phyloP scores from a whole-genome alignment of 2,329 filamentous ascomycete species.

The Taxawa tesnikishii region DNA sequence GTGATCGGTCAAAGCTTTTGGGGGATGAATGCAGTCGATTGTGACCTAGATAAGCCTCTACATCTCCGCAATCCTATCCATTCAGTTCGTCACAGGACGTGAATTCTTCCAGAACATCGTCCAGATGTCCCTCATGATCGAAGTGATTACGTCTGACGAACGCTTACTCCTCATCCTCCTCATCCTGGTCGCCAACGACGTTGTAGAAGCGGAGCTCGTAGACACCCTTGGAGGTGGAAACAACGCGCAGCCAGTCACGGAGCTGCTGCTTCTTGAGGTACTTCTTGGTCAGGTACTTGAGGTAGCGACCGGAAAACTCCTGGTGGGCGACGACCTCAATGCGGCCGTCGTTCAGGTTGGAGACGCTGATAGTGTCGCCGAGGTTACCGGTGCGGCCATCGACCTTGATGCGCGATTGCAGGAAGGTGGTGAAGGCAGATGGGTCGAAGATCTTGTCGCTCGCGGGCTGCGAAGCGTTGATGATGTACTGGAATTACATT shows the following conservation, averaged over 20 bases:
- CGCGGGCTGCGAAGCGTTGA: constrained; percentile 97
- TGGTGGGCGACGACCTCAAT: constrained; percentile 96
- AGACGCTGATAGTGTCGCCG: constrained; percentile 82
- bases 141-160: no score
- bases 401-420: constrained; percentile 99
- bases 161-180: constrained; percentile 95
- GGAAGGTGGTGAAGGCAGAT: constrained; percentile 98
- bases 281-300: constrained; percentile 99
- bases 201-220: constrained; percentile 99
- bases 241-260: constrained; percentile 98
- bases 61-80: no score
- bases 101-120: no score
- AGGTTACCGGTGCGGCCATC: constrained; percentile 97
- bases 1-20: no score
- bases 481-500: constrained; percentile 62
- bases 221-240: constrained; percentile 93
- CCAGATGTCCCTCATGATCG: no score
- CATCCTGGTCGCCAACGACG: constrained; percentile 94
- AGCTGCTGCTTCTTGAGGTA: constrained; percentile 99
- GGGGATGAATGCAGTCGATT: no score
- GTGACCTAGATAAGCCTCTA: no score
- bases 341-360: constrained; percentile 89
- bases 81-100: no score
- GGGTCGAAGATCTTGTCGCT: constrained; percentile 99
- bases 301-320: constrained; percentile 95